Evolutionary conservation across 2,329 filamentous ascomycete genomes (phyloP), one percentile per base, ranked within the genome.

Genomic region (Polytolypa hystricis): DNA sequence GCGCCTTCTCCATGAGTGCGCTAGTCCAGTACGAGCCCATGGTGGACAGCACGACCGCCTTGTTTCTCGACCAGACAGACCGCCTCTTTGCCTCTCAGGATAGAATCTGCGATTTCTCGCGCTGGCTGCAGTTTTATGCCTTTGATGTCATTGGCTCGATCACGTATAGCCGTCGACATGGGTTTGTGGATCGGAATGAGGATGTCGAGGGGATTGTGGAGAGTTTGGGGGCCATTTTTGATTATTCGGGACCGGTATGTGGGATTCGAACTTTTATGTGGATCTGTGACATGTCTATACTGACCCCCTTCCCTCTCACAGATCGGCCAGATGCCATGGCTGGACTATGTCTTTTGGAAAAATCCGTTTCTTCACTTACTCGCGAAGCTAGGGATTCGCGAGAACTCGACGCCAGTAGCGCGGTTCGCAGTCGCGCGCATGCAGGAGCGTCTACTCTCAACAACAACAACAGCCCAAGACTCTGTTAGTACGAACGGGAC

Each of bases 71-170:
- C 20, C 73, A 76, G 52, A 79, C 75, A 0, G 66, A 73, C 43
- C 61, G 64, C 2, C 51, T 78, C 3, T 80, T 68, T 45, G 68
- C 64, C 4, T 43, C 44, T 2, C 44, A 39, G 4, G 18, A 34
- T 3, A 32, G 42, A 11, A 33, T 40, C 6, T 51, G 47, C 34
- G 40, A 50, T 19, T 50, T 54, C 26, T 39, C 44, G 12, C 31
- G 41, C 7, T 86, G 82, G 82, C 61, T 87, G 39, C 82, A 87
- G 50, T 86, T 78, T 53, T 86, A 83, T 47, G 83, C 83, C 0
- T 87, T 87, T 49, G 83, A 87, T 51, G 81, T 86, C 10, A 85
- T 85, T 43, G 81, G 81, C 4, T 77, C 83, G 42, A 73, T 86
- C 49, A 85, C 81, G 0, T 86, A 83, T 60, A 77, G 74, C 54